These are phyloP conservation scores for Coriolopsis trogii DNA, from an alignment of 1,284 basidiomycete genomes.

Conservation along the genomic window DNA sequence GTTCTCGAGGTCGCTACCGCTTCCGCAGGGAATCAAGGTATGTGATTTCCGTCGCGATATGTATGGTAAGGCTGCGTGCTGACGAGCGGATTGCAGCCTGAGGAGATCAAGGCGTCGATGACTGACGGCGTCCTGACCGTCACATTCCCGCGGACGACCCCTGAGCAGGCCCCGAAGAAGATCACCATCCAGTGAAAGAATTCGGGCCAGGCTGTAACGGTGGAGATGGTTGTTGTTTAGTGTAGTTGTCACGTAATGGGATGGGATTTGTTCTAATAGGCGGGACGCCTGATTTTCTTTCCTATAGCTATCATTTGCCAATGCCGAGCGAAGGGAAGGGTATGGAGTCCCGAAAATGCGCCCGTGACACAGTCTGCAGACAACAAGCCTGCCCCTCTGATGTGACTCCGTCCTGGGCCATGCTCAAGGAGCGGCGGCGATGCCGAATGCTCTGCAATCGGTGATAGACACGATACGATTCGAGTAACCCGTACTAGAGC, in stretches of 20 bases:
- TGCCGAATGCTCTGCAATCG: no score
- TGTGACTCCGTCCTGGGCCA: no score
- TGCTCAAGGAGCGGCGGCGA: no score
- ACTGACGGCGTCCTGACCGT: constrained; percentile 42
- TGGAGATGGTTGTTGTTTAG: neutral
- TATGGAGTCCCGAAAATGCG: no score
- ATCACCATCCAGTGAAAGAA: constrained; percentile 13
- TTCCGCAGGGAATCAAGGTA: constrained; percentile 49
- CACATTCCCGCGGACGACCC: constrained; percentile 42
- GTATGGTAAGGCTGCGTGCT: neutral
- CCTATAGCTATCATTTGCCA: no score
- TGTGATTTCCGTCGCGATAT: neutral
- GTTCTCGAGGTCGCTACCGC: constrained; percentile 44
- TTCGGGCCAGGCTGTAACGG: neutral
- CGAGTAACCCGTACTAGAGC: no score
- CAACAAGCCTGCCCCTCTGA: no score
- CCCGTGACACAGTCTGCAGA: no score
- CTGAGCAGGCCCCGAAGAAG: constrained; percentile 30
- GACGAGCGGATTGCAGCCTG: constrained; percentile 29
- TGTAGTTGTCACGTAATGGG: constrained; percentile 3
- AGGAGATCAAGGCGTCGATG: constrained; percentile 44
- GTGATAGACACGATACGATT: no score
- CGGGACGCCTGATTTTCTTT: no score
- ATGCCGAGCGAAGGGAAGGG: no score
- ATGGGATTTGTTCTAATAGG: no score